Conservation (phyloP, 1,284 basidiomycete genomes). For the Tilletia setariae region DNA sequence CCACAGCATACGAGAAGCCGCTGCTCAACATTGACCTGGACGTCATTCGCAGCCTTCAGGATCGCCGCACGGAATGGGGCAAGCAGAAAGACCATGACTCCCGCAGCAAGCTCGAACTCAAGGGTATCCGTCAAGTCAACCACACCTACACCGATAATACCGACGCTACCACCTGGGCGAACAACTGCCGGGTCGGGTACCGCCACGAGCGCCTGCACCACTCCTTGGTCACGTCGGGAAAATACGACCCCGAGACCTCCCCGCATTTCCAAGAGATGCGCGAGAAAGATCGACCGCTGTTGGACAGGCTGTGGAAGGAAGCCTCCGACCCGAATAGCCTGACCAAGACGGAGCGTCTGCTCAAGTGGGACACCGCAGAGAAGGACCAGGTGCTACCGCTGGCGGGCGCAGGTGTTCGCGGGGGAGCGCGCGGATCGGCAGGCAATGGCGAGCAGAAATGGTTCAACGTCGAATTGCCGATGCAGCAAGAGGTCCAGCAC, state of each 20-base stretch:
- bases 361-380: constrained; percentile 7
- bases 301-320: constrained; percentile 28
- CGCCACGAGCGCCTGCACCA: constrained; percentile 35
- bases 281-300: neutral
- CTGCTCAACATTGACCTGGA: constrained; percentile 18
- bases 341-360: constrained; percentile 4
- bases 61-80: constrained; percentile 16
- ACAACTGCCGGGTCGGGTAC: constrained; percentile 21
- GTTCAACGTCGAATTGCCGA: neutral
- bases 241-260: constrained; percentile 20
- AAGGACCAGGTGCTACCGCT: constrained; percentile 7
- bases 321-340: constrained; percentile 24
- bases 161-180: constrained; percentile 23
- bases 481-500: neutral
- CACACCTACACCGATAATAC: neutral
- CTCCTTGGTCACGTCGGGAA: constrained; percentile 28
- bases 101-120: constrained; percentile 10
- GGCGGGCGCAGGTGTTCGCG: neutral
- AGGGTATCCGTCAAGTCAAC: constrained; percentile 15
- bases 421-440: neutral
- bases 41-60: constrained; percentile 13
- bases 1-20: constrained; percentile 8
- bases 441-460: neutral
- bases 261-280: constrained; percentile 27
- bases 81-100: constrained; percentile 17